Evolutionary conservation across 1,139 yeast species (phyloP).

Genomic region (Diutina catenulata): DNA sequence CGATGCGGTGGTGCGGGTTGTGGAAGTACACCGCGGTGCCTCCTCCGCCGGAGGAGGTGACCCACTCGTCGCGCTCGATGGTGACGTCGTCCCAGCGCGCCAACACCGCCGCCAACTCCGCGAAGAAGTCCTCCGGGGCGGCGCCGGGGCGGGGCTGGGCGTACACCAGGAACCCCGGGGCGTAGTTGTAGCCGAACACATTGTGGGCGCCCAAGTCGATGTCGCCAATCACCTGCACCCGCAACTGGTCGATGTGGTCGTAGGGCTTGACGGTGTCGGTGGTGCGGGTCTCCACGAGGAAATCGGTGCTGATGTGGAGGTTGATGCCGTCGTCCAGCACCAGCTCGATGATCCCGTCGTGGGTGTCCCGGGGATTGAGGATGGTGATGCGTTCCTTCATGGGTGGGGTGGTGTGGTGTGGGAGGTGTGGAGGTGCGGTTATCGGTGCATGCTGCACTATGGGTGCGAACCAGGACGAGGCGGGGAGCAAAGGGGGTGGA

Average conservation of each 20-base stretch:
- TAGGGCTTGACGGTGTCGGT: neutral
- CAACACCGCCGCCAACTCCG: constrained; percentile 13
- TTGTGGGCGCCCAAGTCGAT: constrained; percentile 5
- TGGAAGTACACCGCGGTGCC: constrained; percentile 14
- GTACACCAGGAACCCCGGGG: constrained; percentile 17
- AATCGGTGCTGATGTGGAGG: neutral
- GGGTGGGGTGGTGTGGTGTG: too few species aligned
- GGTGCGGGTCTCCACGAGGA: constrained; percentile 3
- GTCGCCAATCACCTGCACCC: constrained; percentile 15
- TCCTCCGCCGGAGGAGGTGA: constrained; percentile 11
- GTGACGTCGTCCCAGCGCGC: constrained; percentile 11
- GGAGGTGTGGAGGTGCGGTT: too few species aligned
- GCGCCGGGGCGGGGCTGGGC: constrained; percentile 14
- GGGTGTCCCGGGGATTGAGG: constrained; percentile 1
- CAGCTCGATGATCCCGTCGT: constrained; percentile 1
- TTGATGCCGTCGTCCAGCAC: neutral
- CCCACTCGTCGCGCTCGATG: constrained; percentile 13
- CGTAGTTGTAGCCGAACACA: constrained; percentile 17
- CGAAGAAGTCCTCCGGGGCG: constrained; percentile 13
- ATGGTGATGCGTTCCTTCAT: constrained; percentile 4
- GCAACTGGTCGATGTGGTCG: constrained; percentile 11
- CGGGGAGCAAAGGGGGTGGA: too few species aligned
- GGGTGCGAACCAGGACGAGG: too few species aligned
- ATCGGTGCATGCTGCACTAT: too few species aligned
- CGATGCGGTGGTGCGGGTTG: neutral